A percentile compares a stretch with the other conserved stretches of the same genome.
Evolutionary conservation across 2,329 filamentous ascomycete species (phyloP).

Genomic region (Pseudogymnoascus verrucosus): DNA sequence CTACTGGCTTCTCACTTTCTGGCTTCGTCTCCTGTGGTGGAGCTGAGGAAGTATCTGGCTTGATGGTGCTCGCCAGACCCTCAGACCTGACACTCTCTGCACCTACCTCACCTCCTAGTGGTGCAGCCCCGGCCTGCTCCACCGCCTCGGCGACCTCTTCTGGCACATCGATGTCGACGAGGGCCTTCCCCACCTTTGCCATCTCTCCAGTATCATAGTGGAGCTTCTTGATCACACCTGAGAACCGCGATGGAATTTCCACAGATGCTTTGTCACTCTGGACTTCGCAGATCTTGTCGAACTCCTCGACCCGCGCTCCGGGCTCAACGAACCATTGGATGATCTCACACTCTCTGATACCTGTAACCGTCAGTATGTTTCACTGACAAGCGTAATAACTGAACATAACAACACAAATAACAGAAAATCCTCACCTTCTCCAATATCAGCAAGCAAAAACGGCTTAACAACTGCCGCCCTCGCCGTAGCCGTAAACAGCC

Average conservation of each 20-base stretch:
- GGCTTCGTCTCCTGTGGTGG: background rate
- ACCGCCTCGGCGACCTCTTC: constrained; percentile 63
- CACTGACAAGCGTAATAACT: constrained; percentile 8
- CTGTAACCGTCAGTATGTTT: constrained; percentile 37
- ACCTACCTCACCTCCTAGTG: constrained; percentile 19
- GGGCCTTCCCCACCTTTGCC: constrained; percentile 87
- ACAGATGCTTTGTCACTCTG: constrained; percentile 92
- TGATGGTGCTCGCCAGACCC: background rate
- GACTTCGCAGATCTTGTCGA: constrained; percentile 95
- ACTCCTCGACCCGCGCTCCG: constrained; percentile 91
- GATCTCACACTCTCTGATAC: constrained; percentile 96
- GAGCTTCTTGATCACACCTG: constrained; percentile 91
- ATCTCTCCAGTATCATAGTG: constrained; percentile 95
- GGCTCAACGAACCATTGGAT: constrained; percentile 99
- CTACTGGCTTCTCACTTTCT: constrained; percentile 12
- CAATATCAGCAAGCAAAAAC: constrained; percentile 76
- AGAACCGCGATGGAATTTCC: constrained; percentile 91
- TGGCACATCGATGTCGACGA: constrained; percentile 91
- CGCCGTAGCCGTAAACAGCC: constrained; percentile 22
- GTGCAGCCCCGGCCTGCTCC: constrained; percentile 32
- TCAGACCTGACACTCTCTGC: constrained; percentile 11
- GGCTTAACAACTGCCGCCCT: constrained; percentile 55
- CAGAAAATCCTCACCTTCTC: constrained; percentile 53
- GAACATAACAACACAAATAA: constrained; percentile 3
- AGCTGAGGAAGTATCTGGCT: background rate